phyloP scores from a whole-genome alignment of 345 rosid species.

The Gossypioides kirkii region DNA sequence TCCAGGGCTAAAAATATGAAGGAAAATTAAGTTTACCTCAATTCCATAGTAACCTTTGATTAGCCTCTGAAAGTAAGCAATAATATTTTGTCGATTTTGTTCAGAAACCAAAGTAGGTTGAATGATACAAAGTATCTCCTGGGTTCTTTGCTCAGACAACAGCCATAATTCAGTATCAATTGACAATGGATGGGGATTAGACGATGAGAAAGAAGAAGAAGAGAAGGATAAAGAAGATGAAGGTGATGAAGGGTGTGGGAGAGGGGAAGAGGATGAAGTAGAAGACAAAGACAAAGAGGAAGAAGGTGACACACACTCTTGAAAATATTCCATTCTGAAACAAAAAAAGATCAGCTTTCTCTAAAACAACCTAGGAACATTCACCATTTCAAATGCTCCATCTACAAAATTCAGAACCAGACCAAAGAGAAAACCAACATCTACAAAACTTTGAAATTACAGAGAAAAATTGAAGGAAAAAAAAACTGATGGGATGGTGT shows the following conservation, averaged over 20 bases:
- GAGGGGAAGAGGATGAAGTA: conserved; percentile 27
- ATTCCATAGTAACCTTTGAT: conserved; percentile 46
- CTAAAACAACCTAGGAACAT: conserved; percentile 15
- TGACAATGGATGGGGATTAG: conserved; percentile 30
- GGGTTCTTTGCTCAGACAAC: conserved; percentile 67
- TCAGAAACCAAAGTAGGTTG: conserved; percentile 69
- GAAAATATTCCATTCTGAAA: conserved; percentile 56
- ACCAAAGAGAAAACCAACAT: not conserved
- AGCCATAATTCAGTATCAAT: conserved; percentile 57
- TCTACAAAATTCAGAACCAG: conserved; percentile 6
- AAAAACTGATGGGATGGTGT: not conserved
- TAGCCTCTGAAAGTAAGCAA: conserved; percentile 47
- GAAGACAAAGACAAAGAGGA: conserved; percentile 29
- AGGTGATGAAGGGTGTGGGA: conserved; percentile 9
- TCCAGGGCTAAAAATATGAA: not conserved
- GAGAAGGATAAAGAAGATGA: not conserved
- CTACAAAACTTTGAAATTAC: not conserved
- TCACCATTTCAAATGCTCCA: conserved; percentile 21
- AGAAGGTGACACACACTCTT: conserved; percentile 35
- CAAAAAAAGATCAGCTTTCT: conserved; percentile 13
- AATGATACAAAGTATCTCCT: conserved; percentile 60
- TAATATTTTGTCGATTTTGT: conserved; percentile 52
- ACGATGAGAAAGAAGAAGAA: conserved; percentile 10
- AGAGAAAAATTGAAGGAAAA: not conserved
- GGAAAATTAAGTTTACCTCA: conserved; percentile 46